phyloP scores from a whole-genome alignment of 2,329 filamentous ascomycete genomes.

The Calonectria pteridis region DNA sequence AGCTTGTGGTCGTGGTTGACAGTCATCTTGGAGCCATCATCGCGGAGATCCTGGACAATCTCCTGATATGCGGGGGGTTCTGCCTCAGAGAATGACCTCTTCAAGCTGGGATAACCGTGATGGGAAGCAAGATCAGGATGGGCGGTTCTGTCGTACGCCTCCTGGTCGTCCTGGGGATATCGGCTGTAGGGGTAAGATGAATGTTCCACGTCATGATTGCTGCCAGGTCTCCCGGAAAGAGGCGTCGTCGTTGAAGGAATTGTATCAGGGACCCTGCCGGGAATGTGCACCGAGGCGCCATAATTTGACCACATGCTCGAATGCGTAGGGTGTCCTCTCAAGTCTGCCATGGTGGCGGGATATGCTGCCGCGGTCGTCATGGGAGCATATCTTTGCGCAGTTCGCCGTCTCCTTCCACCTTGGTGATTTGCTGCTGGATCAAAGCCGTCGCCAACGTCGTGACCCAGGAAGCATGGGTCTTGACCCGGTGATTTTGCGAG shows the following conservation, averaged over 20 bases:
- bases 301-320: constrained; percentile 71
- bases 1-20: constrained; percentile 73
- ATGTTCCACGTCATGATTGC: constrained; percentile 64
- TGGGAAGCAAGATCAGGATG: constrained; percentile 62
- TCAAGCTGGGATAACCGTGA: constrained; percentile 67
- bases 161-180: constrained; percentile 67
- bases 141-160: constrained; percentile 66
- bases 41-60: constrained; percentile 71
- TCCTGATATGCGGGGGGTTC: constrained; percentile 70
- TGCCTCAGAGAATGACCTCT: constrained; percentile 68
- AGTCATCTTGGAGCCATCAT: constrained; percentile 68
- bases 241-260: constrained; percentile 62
- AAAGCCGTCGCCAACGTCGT: constrained; percentile 41
- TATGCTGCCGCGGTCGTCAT: constrained; percentile 73
- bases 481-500: constrained; percentile 22
- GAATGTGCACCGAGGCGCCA: constrained; percentile 65
- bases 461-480: constrained; percentile 39
- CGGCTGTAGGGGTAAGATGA: constrained; percentile 65
- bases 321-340: constrained; percentile 71
- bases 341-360: constrained; percentile 72
- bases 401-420: constrained; percentile 40
- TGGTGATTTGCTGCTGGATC: constrained; percentile 39
- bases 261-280: constrained; percentile 62
- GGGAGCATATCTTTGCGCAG: constrained; percentile 60
- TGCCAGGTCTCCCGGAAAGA: constrained; percentile 63